phyloP scores from a whole-genome alignment of 768 basidiomycete genomes.

The Antrodiella citrinella region DNA sequence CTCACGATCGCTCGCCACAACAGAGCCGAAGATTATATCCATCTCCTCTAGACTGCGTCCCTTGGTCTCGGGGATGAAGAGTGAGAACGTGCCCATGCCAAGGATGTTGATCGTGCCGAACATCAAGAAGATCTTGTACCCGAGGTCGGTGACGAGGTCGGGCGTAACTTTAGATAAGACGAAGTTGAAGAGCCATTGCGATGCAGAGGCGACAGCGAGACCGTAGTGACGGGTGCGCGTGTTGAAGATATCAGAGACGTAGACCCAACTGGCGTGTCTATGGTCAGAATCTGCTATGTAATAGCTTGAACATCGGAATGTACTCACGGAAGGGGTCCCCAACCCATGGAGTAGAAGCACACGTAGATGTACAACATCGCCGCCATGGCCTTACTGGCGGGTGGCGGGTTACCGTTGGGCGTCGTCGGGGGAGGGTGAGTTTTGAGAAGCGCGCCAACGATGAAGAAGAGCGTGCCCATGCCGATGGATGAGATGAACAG shows the following conservation, averaged over 20 bases:
- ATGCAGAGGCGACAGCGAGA: constrained; percentile 61
- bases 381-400: constrained; percentile 71
- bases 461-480: constrained; percentile 77
- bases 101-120: constrained; percentile 69
- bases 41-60: constrained; percentile 41
- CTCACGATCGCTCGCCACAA: constrained; percentile 45
- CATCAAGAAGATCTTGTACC: constrained; percentile 72
- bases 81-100: constrained; percentile 59
- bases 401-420: constrained; percentile 26
- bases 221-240: constrained; percentile 80
- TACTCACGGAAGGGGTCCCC: constrained; percentile 63
- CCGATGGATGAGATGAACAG: constrained; percentile 68
- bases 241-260: constrained; percentile 79
- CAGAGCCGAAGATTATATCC: constrained; percentile 52
- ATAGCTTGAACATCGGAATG: not conserved
- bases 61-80: constrained; percentile 40
- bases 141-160: constrained; percentile 47
- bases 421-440: constrained; percentile 45
- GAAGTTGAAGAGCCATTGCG: constrained; percentile 83
- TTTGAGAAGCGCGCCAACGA: constrained; percentile 79
- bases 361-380: constrained; percentile 83
- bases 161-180: constrained; percentile 71
- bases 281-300: not conserved
- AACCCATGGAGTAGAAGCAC: constrained; percentile 83
- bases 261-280: constrained; percentile 25